Evolutionary conservation across 2,329 filamentous ascomycete genomes (phyloP), one percentile per base, ranked within the genome.

Genomic region (Didymella exigua): DNA sequence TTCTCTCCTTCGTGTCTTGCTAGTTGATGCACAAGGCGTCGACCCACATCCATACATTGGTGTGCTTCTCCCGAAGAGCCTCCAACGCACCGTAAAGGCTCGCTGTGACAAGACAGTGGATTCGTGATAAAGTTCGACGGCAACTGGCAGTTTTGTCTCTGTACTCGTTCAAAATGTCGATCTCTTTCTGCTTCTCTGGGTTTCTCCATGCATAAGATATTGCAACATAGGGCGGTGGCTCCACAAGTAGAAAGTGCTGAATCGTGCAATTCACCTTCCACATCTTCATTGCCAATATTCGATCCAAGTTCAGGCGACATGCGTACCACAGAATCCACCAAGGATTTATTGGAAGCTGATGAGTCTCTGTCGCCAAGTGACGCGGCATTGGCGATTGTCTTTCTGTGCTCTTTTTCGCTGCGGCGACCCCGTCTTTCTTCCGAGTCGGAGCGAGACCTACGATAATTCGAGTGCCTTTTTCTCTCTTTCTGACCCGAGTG

Each of bases 161-260:
- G 2, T 18, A 7, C 3, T 71, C 36, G 4, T 33, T 6, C 21
- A 34, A 27, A 1, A 49, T 9, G 3, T 13, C 27, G 5, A 43
- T 50, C n/a, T 43, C 38, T 4, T 9, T 45, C 3, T 47, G 63
- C 57, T 72, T 62, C 3, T 63, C 60, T 0, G 61, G 40, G 37
- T 73, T 65, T 0, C 74, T 73, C 74, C 73, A 75, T 0, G 69
- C 66, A 54, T 76, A 76, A 0, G 73, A 76, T 1, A 76, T 48
- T 2, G 73, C 71, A 21, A 62, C 51, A 34, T 73, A 75, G 0
- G 51, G 38, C 1, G 21, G 36, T 4, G 36, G 14, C 14, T 33
- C 8, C 13, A 3, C 30, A 3, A 33, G 30, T 4, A 14, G 24
- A 1, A 3, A 7, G 3, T 13, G 5, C 19, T 23, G 14, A 13